Conservation (phyloP, 2,329 filamentous ascomycete genomes). For the Colletotrichum lentis region DNA sequence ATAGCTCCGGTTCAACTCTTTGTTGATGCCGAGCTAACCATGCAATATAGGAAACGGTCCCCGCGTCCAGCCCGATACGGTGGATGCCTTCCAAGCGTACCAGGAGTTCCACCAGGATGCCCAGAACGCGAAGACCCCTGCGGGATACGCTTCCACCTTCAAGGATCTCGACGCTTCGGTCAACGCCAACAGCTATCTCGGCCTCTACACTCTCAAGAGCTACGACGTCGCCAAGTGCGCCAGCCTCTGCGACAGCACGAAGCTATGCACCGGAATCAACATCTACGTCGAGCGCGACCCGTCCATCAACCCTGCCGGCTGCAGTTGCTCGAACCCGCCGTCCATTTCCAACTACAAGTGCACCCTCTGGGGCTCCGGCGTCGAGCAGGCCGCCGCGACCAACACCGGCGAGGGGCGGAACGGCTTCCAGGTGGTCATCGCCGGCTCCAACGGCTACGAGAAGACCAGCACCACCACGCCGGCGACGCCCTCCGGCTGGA, state of each 20-base stretch:
- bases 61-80: slow-evolving; percentile 15
- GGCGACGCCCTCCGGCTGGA: slow-evolving; percentile 28
- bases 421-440: slow-evolving; percentile 36
- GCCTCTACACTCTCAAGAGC: slow-evolving; percentile 26
- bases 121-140: background rate
- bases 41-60: background rate
- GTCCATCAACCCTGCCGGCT: slow-evolving; percentile 30
- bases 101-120: slow-evolving; percentile 13
- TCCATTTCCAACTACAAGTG: slow-evolving; percentile 36
- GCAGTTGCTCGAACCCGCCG: slow-evolving; percentile 27
- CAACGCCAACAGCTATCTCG: slow-evolving; percentile 32
- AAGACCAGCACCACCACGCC: slow-evolving; percentile 35
- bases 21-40: background rate
- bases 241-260: slow-evolving; percentile 18
- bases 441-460: slow-evolving; percentile 39
- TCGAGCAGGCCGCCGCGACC: slow-evolving; percentile 32
- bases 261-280: slow-evolving; percentile 34
- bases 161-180: slow-evolving; percentile 28
- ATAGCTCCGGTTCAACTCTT: background rate
- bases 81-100: slow-evolving; percentile 13
- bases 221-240: slow-evolving; percentile 31
- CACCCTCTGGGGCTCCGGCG: slow-evolving; percentile 34
- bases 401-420: slow-evolving; percentile 33
- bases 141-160: slow-evolving; percentile 26
- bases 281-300: slow-evolving; percentile 36